Base-by-base conservation (phyloP, 2,329 filamentous ascomycete species). In the Fusarium equiseti region DNA sequence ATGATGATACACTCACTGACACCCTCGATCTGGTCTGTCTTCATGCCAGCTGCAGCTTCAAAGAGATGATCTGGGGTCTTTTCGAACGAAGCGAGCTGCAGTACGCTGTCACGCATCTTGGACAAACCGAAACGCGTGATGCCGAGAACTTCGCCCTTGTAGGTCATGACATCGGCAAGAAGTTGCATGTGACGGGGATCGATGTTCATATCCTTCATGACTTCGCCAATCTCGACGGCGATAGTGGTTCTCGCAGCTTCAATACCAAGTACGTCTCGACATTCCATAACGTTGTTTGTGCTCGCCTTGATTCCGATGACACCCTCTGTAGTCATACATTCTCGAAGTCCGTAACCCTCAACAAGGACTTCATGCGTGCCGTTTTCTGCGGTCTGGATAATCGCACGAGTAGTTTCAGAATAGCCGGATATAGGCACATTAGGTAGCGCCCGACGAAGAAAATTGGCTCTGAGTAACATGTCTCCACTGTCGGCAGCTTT, bases 21-120 rank as follows among this genome's bases (percentile, higher is more conserved):
- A 75, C 96, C 96, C 79, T 97, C 93, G 66, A 99, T 97, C 68
- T 89, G 87, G 82, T 99, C 96, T 29, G 89, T 91, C 84, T 98
- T 98, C 86, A 97, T 97, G 60, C 91, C 90, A 8, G 94, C 92
- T 9, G 95, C 96, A 5, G 96, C 96, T 70, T 98, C 95, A 77
- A 99, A 99, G 43, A 99, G 83, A 81, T 99, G 96, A 78, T 99
- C 96, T 0, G 96, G 94, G 49, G 96, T 99, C 88, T 98, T 98
- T 82, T 99, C 96, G 78, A 99, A 99, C 20, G 92, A 95, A 1
- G 96, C 96, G 15, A 99, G 87, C 81, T 99, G 96, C 59, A 99
- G 84, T 13, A 98, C 96, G 18, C 89, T 93, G 80, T 99, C 96
- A 54, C 96, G 88, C 92, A 97, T 98, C 86, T 98, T 99, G 61